Base-by-base conservation (phyloP, 345 rosid genomes). In the Populus simonii region DNA sequence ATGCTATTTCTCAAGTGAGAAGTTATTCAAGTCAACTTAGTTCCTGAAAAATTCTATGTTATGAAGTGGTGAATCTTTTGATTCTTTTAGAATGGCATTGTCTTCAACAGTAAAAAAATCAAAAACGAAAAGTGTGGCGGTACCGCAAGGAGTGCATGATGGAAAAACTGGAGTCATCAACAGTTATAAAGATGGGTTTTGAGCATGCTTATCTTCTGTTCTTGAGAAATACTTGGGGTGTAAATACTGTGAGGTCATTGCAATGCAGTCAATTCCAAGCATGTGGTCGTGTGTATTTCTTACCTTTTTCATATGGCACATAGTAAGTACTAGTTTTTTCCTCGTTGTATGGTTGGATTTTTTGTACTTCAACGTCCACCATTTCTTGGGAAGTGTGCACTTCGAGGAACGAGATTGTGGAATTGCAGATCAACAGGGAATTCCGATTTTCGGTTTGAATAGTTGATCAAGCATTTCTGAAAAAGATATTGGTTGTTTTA, bases 171-270 rank as follows among this genome's bases (percentile, higher is more conserved):
- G 47, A 61, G 1, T 8, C 29, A 0, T 61, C 5, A 93, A 95
- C 43, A 90, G 96, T 59, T 89, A 90, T 43, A 88, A 84, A 31
- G 86, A 95, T 89, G 90, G 94, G 86, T 95, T 88, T 81, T 91
- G 81, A 91, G 35, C 27, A 38, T 62, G 35, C 43, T 36, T 15
- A 53, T 72, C 66, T 36, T 79, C 72, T 77, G 36, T 76, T 43
- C 59, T 5, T 29, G 43, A 53, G 7, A 57, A 20, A 36, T 27
- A 35, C 53, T 7, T 68, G 33, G 15, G 29, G 33, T 31, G 33
- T 31, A 31, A 31, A 31, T 31, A 31, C 33, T 31, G 33, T 31
- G 33, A 31, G 33, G 3, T 31, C 33, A 31, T 31, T 31, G 33
- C 33, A 2, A 31, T 31, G 33, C 33, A 31, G 33, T 31, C 33